A percentile compares a stretch with the other conserved stretches of the same genome.
phyloP scores from a whole-genome alignment of 192 early-diverging fungal species.

The Coemansia sp. region DNA sequence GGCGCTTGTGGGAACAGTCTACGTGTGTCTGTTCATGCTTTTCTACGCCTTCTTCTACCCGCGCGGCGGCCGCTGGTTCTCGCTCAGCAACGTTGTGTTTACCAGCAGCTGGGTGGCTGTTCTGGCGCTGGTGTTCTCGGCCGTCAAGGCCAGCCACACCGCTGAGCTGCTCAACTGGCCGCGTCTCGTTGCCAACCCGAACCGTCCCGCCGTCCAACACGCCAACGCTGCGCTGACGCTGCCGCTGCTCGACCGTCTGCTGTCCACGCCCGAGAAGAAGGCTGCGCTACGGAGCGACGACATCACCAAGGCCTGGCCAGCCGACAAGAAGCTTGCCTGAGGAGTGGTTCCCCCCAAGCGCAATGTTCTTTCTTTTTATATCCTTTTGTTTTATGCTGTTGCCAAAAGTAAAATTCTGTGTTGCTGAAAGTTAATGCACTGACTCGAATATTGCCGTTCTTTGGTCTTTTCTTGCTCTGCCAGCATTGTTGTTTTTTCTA shows the following conservation, averaged over 20 bases:
- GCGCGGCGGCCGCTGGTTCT: constrained; percentile 47
- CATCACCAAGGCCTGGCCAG: constrained; percentile 28
- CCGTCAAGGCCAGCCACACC: constrained; percentile 40
- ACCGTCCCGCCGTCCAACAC: constrained; percentile 39
- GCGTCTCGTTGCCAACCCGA: constrained; percentile 37
- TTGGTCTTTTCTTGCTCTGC: neutral
- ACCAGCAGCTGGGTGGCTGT: constrained; percentile 37
- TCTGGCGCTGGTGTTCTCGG: constrained; percentile 36
- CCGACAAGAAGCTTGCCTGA: constrained; percentile 39
- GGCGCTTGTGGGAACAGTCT: constrained; percentile 54
- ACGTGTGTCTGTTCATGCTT: constrained; percentile 56
- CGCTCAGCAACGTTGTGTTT: constrained; percentile 36
- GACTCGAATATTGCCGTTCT: neutral
- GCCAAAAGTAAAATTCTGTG: no score
- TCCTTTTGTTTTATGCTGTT: no score
- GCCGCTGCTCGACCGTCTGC: constrained; percentile 40
- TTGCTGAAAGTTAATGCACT: no score
- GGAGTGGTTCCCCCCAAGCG: neutral
- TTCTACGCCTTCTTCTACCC: constrained; percentile 55
- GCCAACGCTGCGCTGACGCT: constrained; percentile 38
- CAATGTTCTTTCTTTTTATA: no score
- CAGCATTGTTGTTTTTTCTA: neutral
- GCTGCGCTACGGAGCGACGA: constrained; percentile 28
- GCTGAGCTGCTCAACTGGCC: constrained; percentile 59
- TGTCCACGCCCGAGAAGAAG: constrained; percentile 32